Evolutionary conservation across 805 yeast genomes (phyloP).

Genomic region (Suhomyces prunicola): DNA sequence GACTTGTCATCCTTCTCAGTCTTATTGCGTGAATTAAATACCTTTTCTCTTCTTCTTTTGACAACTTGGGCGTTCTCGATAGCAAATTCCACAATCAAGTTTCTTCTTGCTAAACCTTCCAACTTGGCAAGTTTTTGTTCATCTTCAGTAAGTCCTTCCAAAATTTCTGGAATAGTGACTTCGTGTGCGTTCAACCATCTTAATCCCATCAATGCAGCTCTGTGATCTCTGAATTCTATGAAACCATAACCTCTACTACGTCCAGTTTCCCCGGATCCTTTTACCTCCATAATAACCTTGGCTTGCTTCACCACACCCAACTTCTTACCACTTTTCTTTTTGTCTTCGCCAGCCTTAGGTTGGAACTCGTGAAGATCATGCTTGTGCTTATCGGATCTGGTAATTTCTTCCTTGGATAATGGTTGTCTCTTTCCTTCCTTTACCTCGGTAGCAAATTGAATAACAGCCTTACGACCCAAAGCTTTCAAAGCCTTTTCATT

Average conservation of each 20-base stretch:
- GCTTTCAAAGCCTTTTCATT: slow-evolving; percentile 85
- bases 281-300: slow-evolving; percentile 88
- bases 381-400: slow-evolving; percentile 72
- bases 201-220: slow-evolving; percentile 89
- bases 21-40: slow-evolving; percentile 33
- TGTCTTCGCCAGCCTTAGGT: slow-evolving; percentile 34
- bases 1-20: slow-evolving; percentile 20
- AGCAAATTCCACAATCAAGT: slow-evolving; percentile 91
- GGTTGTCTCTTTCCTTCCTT: slow-evolving; percentile 73
- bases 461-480: slow-evolving; percentile 90
- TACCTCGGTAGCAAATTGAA: slow-evolving; percentile 89
- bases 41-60: slow-evolving; percentile 79
- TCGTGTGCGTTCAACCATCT: slow-evolving; percentile 96
- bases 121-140: slow-evolving; percentile 54
- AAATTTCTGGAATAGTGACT: slow-evolving; percentile 67
- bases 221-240: slow-evolving; percentile 88
- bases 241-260: slow-evolving; percentile 97
- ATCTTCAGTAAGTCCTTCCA: slow-evolving; percentile 67
- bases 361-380: slow-evolving; percentile 30
- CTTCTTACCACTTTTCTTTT: slow-evolving; percentile 61
- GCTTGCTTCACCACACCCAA: slow-evolving; percentile 92
- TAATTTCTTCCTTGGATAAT: slow-evolving; percentile 81
- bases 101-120: slow-evolving; percentile 61
- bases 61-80: slow-evolving; percentile 93
- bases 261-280: slow-evolving; percentile 82